A percentile compares a stretch with the other conserved stretches of the same genome.
Evolutionary conservation across 257 asterid species (phyloP).

Genomic region (Lycium ferocissimum): DNA sequence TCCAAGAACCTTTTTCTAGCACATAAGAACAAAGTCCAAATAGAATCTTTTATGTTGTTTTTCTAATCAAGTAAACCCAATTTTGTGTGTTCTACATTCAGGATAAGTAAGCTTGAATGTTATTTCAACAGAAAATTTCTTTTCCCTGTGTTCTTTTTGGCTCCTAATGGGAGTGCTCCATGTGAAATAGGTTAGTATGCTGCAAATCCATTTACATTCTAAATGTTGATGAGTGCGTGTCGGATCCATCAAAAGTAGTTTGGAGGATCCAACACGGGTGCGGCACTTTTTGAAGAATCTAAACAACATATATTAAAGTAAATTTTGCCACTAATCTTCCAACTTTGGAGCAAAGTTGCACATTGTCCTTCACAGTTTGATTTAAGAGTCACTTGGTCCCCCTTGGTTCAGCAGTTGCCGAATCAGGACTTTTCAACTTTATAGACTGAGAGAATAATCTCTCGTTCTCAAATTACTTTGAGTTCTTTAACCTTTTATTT

Average conservation of each 20-base stretch:
- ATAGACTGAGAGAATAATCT: background rate
- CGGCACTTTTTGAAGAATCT: background rate
- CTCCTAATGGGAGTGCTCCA: background rate
- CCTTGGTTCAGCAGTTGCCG: background rate
- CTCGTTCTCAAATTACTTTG: background rate
- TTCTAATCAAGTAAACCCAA: background rate
- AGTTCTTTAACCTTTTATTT: background rate
- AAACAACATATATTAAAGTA: background rate
- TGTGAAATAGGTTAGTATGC: background rate
- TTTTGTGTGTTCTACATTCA: background rate
- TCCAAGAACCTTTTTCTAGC: conserved; percentile 7
- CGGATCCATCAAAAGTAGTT: background rate
- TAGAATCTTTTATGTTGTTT: background rate
- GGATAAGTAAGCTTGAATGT: background rate
- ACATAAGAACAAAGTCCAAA: background rate
- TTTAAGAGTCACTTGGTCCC: background rate
- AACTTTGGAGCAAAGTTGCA: conserved; percentile 10
- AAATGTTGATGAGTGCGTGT: background rate
- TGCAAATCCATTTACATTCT: conserved; percentile 1
- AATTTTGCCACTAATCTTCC: background rate
- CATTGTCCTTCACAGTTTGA: background rate
- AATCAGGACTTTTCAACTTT: background rate
- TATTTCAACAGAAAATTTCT: background rate
- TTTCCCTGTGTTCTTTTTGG: background rate
- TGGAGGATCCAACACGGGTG: background rate